Percentiles rank a stretch among this genome's conserved stretches.
These are phyloP conservation scores for Cutaneotrichosporon sp. DNA, from an alignment of 1,284 basidiomycete genomes.

Conservation along the genomic window DNA sequence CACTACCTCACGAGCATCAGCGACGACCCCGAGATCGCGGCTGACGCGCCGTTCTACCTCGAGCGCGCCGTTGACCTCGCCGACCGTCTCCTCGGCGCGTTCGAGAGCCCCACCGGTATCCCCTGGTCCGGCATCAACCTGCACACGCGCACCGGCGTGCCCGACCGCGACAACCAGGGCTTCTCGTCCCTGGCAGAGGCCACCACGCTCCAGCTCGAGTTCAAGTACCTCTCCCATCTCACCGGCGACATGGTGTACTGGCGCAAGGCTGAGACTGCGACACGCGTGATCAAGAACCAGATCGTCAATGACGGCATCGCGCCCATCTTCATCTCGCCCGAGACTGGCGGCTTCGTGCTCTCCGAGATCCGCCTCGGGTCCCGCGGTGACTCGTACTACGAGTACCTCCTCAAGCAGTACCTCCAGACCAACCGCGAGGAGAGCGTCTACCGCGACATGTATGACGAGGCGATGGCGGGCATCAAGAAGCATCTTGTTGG, in stretches of 20 bases:
- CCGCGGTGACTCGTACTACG: slow-evolving; percentile 92
- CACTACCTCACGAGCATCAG: slow-evolving; percentile 63
- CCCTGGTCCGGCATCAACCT: slow-evolving; percentile 81
- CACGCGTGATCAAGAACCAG: slow-evolving; percentile 56
- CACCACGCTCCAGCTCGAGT: slow-evolving; percentile 81
- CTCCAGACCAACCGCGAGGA: slow-evolving; percentile 69
- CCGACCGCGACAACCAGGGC: slow-evolving; percentile 66
- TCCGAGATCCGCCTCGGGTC: slow-evolving; percentile 86
- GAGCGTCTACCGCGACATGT: slow-evolving; percentile 81
- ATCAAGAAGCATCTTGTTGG: slow-evolving; percentile 76
- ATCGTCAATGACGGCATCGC: slow-evolving; percentile 70
- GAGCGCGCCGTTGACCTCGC: slow-evolving; percentile 76
- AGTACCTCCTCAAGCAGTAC: slow-evolving; percentile 78
- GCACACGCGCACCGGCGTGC: slow-evolving; percentile 63
- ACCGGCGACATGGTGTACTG: slow-evolving; percentile 78
- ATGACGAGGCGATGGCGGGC: slow-evolving; percentile 76
- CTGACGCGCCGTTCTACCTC: slow-evolving; percentile 68
- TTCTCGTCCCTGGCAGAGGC: slow-evolving; percentile 81
- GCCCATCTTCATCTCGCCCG: slow-evolving; percentile 77
- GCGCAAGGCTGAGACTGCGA: slow-evolving; percentile 74
- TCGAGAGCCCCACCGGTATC: slow-evolving; percentile 77
- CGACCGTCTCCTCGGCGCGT: slow-evolving; percentile 80
- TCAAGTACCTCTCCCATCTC: slow-evolving; percentile 81
- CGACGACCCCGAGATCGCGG: slow-evolving; percentile 52
- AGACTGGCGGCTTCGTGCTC: slow-evolving; percentile 68